Evolutionary conservation across 352 stramenopile species (phyloP).

Genomic region (Thalassiosira mediterranea): DNA sequence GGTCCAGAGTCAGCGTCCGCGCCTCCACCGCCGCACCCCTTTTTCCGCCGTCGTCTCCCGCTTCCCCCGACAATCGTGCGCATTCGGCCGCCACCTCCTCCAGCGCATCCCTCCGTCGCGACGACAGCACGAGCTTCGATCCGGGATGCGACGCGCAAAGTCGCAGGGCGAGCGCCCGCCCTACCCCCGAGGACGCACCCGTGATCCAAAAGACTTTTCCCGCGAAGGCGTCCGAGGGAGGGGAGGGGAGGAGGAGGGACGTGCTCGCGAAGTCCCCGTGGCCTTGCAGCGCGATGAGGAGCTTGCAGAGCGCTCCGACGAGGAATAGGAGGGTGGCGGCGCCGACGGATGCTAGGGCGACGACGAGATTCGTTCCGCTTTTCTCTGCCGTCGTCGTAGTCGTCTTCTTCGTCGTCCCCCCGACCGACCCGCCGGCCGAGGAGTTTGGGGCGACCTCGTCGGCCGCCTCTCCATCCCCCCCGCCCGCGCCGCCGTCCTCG

Average conservation of each 20-base stretch:
- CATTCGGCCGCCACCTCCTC: slow-evolving; percentile 56
- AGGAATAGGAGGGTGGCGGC: neutral
- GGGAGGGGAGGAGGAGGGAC: neutral
- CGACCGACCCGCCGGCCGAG: too few relatives aligned
- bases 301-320: neutral
- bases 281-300: neutral
- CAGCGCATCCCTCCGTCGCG: slow-evolving; percentile 52
- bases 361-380: too few relatives aligned
- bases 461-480: too few relatives aligned
- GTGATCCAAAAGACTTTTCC: slow-evolving; percentile 77
- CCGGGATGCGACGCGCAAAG: slow-evolving; percentile 34
- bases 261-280: slow-evolving; percentile 7
- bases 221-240: slow-evolving; percentile 26
- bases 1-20: slow-evolving; percentile 53
- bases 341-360: neutral
- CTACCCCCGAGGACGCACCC: slow-evolving; percentile 69
- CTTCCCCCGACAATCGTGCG: too few relatives aligned
- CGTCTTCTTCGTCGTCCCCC: too few relatives aligned
- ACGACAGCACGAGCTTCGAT: slow-evolving; percentile 65
- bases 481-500: too few relatives aligned
- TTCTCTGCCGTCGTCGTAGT: too few relatives aligned
- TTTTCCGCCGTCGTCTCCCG: too few relatives aligned
- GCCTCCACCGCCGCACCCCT: slow-evolving; percentile 3
- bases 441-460: too few relatives aligned
- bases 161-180: slow-evolving; percentile 59